Base-by-base conservation (phyloP, 805 yeast genomes). In the Cephaloascus albidus region DNA sequence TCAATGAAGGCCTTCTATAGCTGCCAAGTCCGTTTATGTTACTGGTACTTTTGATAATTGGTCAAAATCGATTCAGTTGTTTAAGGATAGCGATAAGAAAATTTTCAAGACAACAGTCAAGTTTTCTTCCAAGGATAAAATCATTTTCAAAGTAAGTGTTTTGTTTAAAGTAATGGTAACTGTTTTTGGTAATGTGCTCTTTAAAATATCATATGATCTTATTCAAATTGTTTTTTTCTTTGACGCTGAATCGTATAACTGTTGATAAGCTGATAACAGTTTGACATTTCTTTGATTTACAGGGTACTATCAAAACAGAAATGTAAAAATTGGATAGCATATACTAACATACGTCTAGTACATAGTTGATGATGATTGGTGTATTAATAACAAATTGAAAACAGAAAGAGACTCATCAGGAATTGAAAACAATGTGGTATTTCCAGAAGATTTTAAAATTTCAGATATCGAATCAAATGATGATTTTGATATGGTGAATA, bases 41-140 rank as follows among this genome's bases (percentile, higher is more conserved):
- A 81, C 88, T 17, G 89, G 89, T 44, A 69, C 78, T 39, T 80
- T 81, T 51, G 86, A 80, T 52, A 64, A 76, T 50, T 82, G 89
- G 89, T 51, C 70, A 36, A 65, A 68, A 49, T 57, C 73, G 3
- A 60, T 69, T 36, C 58, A 57, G 20, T 56, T 76, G 40, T 62
- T 60, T 31, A 62, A 61, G 49, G 63, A 61, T 37, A 35, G 52
- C 1, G 55, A 63, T 19, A 70, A 67, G 20, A 61, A 60, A 38
- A 16, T 31, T n/a, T 68, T 67, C 44, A 49, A 68, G 19, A 65
- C 63, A 27, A 76, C 78, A 8, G 53, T 74, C 35, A 70, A 66
- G 12, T 41, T 62, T 4, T 66, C 67, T 18, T 8, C 34, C 10
- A 45, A 51, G 18, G 65, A 56, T 38, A 63, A 64, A 46, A 48